These are phyloP conservation scores for Rutstroemia sydowiana DNA, from an alignment of 2,329 filamentous ascomycete species.

Conservation along the genomic window DNA sequence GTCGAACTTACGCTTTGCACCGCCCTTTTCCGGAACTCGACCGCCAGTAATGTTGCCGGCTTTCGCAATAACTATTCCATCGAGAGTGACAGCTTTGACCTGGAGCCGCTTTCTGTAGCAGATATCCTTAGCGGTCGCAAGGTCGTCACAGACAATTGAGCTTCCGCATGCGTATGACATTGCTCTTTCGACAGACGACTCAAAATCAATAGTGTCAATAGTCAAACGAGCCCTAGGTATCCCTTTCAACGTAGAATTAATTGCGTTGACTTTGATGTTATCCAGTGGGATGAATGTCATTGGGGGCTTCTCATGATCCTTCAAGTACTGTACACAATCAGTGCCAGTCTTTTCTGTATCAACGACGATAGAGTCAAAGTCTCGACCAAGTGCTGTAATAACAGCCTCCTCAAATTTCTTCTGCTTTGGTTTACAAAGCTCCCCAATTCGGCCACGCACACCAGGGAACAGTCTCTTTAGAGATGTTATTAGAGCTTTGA, in stretches of 20 bases:
- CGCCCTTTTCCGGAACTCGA: constrained; percentile 67
- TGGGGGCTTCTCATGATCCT: constrained; percentile 77
- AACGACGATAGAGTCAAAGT: constrained; percentile 91
- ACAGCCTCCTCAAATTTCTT: constrained; percentile 95
- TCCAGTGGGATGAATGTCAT: constrained; percentile 95
- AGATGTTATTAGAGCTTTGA: constrained; percentile 76
- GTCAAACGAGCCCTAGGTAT: constrained; percentile 80
- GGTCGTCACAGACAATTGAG: constrained; percentile 85
- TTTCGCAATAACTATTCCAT: constrained; percentile 96
- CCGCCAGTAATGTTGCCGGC: constrained; percentile 95
- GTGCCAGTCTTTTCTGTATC: constrained; percentile 91
- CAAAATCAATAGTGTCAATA: constrained; percentile 94
- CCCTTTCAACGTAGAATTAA: constrained; percentile 85
- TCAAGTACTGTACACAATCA: constrained; percentile 90
- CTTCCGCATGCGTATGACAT: constrained; percentile 94
- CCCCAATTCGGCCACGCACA: constrained; percentile 81
- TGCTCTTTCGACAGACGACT: constrained; percentile 77
- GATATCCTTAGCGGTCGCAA: constrained; percentile 80
- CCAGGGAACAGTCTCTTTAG: constrained; percentile 88
- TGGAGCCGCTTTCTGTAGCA: constrained; percentile 77
- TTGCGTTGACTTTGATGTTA: constrained; percentile 89
- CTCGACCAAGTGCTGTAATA: constrained; percentile 80
- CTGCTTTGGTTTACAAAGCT: constrained; percentile 91
- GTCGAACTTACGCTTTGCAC: constrained; percentile 75
- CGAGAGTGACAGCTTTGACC: constrained; percentile 88